Percentiles rank a stretch among this genome's conserved stretches.
Evolutionary conservation across 805 yeast species (phyloP).

Genomic region (Starmerella lactis-condensi): DNA sequence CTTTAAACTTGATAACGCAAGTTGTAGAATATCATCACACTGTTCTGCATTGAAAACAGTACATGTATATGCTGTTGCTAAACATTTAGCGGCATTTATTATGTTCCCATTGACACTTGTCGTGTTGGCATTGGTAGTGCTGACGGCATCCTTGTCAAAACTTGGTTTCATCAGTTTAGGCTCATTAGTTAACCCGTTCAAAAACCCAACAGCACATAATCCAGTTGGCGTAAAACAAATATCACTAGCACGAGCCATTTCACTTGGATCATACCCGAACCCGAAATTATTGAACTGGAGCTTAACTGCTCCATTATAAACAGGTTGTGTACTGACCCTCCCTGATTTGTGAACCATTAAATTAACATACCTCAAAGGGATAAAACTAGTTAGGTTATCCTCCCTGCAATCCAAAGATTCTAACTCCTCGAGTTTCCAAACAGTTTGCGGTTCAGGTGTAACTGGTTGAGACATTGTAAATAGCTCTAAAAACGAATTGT

Average conservation of each 20-base stretch:
- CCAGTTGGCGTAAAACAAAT: constrained; percentile 22
- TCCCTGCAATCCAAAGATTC: background rate
- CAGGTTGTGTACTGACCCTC: constrained; percentile 16
- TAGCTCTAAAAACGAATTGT: constrained; percentile 14
- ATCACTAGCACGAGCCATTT: constrained; percentile 8
- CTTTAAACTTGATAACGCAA: constrained; percentile 19
- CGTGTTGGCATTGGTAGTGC: no score
- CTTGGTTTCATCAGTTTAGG: no score
- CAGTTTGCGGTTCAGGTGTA: constrained; percentile 7
- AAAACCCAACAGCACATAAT: constrained; percentile 7
- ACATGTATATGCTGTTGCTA: constrained; percentile 41
- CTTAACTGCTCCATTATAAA: constrained; percentile 7
- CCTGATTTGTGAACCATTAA: constrained; percentile 11
- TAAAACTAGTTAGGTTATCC: constrained; percentile 7
- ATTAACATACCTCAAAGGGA: constrained; percentile 13
- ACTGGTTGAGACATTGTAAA: constrained; percentile 7
- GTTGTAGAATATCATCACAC: constrained; percentile 51
- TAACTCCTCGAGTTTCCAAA: constrained; percentile 5
- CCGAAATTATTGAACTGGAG: constrained; percentile 8
- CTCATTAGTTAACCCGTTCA: no score
- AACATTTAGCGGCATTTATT: background rate
- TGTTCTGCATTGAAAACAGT: constrained; percentile 50
- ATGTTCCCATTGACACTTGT: no score
- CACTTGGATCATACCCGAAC: constrained; percentile 6
- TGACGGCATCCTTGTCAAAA: no score